These are phyloP conservation scores for Micractinium conductrix DNA, from an alignment of 139 green algal species.

Conservation along the genomic window DNA sequence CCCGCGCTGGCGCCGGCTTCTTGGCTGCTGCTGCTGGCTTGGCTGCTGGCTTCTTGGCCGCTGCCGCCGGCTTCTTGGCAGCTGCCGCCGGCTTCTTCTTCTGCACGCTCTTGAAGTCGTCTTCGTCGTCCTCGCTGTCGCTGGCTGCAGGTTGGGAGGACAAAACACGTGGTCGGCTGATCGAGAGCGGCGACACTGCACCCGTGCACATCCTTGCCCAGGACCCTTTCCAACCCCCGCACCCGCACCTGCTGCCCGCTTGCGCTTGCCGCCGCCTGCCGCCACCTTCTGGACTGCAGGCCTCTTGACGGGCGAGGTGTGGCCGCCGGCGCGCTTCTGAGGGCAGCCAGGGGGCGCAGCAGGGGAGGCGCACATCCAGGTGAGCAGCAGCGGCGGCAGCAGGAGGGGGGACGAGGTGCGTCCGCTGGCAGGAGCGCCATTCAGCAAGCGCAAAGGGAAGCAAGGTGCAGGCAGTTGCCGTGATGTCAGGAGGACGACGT, in stretches of 20 bases:
- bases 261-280: background rate
- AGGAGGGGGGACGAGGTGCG: background rate
- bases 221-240: background rate
- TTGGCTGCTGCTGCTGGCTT: conserved; percentile 11
- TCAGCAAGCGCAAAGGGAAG: too few species aligned
- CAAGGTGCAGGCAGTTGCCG: too few species aligned
- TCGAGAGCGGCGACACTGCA: too few species aligned
- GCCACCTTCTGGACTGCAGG: too few species aligned
- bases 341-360: background rate
- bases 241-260: background rate
- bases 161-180: too few species aligned
- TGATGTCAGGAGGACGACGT: too few species aligned
- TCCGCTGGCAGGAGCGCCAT: background rate
- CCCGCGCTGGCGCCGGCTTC: background rate
- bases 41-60: too few species aligned
- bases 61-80: conserved; percentile 17
- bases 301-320: conserved; percentile 1
- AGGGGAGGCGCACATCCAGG: background rate
- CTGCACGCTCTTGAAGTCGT: conserved; percentile 33
- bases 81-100: conserved; percentile 16
- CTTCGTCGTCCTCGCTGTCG: conserved; percentile 20
- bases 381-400: background rate
- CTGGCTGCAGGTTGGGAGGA: background rate
- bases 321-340: background rate
- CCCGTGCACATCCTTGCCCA: too few species aligned